Base-by-base conservation (phyloP, 371 early-diverging fungal species). In the Lichtheimia hyalospora region DNA sequence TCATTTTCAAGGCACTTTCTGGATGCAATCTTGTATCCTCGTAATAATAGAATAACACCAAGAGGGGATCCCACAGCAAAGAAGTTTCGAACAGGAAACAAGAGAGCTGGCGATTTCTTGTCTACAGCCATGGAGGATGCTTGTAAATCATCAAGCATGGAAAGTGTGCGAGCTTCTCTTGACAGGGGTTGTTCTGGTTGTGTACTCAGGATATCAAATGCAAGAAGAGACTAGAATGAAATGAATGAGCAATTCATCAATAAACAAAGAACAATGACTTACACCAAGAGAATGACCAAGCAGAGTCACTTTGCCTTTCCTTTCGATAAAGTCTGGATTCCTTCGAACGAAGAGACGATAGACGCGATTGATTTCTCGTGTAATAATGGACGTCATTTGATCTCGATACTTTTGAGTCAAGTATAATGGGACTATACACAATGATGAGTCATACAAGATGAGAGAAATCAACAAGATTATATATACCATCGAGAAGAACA, bases 271-370 rank as follows among this genome's bases (percentile, higher is more conserved):
- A 27, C n/a, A 12, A 52, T 15, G 14, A 63, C 64, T 61, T 75
- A 80, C 81, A 2, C 95, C 95, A 0, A 95, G 73, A 0, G 92
- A 91, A 68, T 95, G 93, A 2, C 92, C 95, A 28, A 90, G 70
- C 21, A 95, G 70, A 0, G 90, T 84, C 0, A 93, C 84, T 49
- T 87, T 89, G 24, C 94, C 94, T n/a, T 78, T 73, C 16, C 69
- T 70, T 20, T 73, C 73, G 16, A 81, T 64, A 60, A 92, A 95
- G 25, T 82, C 74, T 0, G 93, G 92, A 66, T 93, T 88, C 28
- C 89, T 83, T 58, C 80, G 61, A 50, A 84, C 72, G 66, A 88
- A 95, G 6, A 85, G 65, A 14, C 68, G 57, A 63, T 93, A 93
- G 0, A 93, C 88, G 5, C 89, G 75, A 64, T 93, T 95, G 49